Evolutionary conservation across 805 yeast species (phyloP).

Genomic region (Sugiyamaella floridensis): DNA sequence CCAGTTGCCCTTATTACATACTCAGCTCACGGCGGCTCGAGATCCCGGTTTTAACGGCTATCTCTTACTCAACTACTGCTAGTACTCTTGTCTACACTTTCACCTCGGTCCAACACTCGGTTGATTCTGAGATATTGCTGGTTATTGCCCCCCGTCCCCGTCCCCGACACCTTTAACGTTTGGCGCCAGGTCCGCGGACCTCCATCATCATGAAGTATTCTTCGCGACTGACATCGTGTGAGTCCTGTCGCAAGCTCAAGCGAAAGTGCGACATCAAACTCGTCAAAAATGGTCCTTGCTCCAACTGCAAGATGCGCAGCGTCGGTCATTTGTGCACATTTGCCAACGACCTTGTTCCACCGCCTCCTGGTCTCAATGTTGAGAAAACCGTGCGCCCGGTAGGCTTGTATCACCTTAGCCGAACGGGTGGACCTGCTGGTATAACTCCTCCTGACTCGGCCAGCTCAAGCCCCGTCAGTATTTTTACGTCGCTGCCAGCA

Average conservation of each 20-base stretch:
- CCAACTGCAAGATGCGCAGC: conserved; percentile 9
- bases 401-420: background rate
- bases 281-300: conserved; percentile 7
- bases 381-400: background rate
- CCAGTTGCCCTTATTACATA: too few relatives aligned
- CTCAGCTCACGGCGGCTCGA: too few relatives aligned
- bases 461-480: background rate
- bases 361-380: background rate
- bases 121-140: too few relatives aligned
- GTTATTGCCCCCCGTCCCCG: too few relatives aligned
- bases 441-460: background rate
- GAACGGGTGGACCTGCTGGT: background rate
- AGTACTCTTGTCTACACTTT: too few relatives aligned
- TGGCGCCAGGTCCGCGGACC: background rate
- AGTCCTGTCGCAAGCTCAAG: conserved; percentile 9
- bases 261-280: conserved; percentile 8
- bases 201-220: conserved; percentile 2
- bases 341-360: background rate
- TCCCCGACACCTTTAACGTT: background rate
- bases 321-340: background rate
- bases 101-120: too few relatives aligned
- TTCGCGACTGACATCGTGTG: conserved; percentile 8
- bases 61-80: too few relatives aligned
- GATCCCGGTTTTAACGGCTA: too few relatives aligned
- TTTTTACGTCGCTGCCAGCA: background rate